phyloP scores from a whole-genome alignment of 148 eudicot genomes.

The Vaccinium corymbosum region DNA sequence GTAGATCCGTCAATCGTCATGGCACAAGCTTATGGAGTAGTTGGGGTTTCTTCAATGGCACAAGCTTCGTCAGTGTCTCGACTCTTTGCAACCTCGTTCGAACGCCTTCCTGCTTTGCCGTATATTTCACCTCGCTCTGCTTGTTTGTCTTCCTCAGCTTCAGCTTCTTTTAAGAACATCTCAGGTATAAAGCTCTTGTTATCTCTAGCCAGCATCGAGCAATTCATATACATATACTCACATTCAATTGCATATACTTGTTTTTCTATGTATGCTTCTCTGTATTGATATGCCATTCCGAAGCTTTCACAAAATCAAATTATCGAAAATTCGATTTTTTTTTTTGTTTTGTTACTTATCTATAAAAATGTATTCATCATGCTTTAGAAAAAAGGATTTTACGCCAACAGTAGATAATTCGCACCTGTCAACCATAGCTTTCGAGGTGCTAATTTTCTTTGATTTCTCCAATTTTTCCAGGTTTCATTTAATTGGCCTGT shows the following conservation, averaged over 20 bases:
- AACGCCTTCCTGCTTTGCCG: slow-evolving; percentile 36
- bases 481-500: background rate
- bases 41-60: slow-evolving; percentile 34
- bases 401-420: background rate
- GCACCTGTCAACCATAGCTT: slow-evolving; percentile 1
- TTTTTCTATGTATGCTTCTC: background rate
- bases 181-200: slow-evolving; percentile 34
- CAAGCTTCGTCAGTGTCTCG: slow-evolving; percentile 36
- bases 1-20: background rate
- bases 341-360: background rate
- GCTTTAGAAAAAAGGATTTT: background rate
- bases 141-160: slow-evolving; percentile 20
- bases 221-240: background rate
- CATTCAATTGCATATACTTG: background rate
- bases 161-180: slow-evolving; percentile 20
- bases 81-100: slow-evolving; percentile 19
- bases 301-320: background rate
- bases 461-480: background rate
- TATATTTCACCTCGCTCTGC: slow-evolving; percentile 30
- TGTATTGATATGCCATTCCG: background rate
- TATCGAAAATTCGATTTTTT: background rate
- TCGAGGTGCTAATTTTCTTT: background rate
- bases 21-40: slow-evolving; percentile 31
- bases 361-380: background rate
- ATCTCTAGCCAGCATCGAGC: background rate